These are phyloP conservation scores for Candida sanyaensis DNA, from an alignment of 1,139 yeast species.

Conservation along the genomic window DNA sequence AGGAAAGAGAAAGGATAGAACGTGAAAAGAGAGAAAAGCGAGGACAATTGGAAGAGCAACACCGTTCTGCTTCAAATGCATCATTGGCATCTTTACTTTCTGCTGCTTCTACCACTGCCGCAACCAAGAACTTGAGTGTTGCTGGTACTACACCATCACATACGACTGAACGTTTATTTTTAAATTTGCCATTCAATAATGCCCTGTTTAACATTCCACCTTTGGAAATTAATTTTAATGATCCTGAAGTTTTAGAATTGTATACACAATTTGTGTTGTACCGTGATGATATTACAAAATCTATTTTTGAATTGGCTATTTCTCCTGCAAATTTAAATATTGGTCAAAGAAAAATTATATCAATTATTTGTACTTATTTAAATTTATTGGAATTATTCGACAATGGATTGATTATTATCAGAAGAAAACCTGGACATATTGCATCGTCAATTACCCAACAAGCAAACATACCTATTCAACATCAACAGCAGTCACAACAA, in stretches of 20 bases:
- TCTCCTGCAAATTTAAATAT: constrained; percentile 56
- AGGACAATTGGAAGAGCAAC: constrained; percentile 96
- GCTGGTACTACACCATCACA: constrained; percentile 16
- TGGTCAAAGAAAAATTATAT: constrained; percentile 61
- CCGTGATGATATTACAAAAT: constrained; percentile 69
- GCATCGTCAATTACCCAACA: constrained; percentile 29
- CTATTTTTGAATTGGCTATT: constrained; percentile 67
- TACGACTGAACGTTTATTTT: constrained; percentile 55
- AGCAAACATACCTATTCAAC: constrained; percentile 13
- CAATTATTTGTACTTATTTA: constrained; percentile 56
- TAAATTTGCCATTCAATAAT: constrained; percentile 53
- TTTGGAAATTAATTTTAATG: constrained; percentile 77
- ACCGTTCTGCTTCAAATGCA: constrained; percentile 69
- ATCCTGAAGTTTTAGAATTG: constrained; percentile 83
- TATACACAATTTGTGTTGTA: constrained; percentile 82
- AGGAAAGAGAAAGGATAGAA: constrained; percentile 93
- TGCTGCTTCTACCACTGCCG: constrained; percentile 55
- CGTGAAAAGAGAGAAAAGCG: constrained; percentile 93
- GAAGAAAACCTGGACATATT: constrained; percentile 47
- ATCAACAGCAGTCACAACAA: constrained; percentile 14
- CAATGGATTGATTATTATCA: constrained; percentile 61
- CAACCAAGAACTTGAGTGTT: constrained; percentile 41
- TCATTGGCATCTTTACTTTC: constrained; percentile 70
- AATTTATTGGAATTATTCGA: constrained; percentile 69
- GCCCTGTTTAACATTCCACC: constrained; percentile 49